Evolutionary conservation across 768 basidiomycete species (phyloP).

Genomic region (Mycena leptocephala): DNA sequence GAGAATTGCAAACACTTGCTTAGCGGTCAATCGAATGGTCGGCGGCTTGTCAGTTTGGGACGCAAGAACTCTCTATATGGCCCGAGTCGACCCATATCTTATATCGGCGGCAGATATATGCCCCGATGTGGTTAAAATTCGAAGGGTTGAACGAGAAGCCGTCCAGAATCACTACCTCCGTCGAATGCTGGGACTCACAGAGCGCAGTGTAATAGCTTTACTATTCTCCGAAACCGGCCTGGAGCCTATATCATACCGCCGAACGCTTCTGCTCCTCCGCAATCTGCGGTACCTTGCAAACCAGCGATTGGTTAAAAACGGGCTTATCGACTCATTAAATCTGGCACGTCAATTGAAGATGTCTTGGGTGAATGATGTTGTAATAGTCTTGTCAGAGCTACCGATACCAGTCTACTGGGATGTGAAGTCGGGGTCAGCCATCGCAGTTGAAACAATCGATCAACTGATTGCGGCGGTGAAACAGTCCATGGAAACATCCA

Average conservation of each 20-base stretch:
- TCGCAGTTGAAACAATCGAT: neutral
- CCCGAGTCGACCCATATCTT: no score
- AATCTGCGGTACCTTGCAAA: no score
- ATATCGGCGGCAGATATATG: neutral
- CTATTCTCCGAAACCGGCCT: no score
- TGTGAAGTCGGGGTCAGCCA: neutral
- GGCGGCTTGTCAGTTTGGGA: no score
- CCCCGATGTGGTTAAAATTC: neutral
- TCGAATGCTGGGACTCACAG: neutral
- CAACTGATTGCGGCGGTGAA: neutral
- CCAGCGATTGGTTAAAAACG: no score
- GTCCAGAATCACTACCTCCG: conserved; percentile 1
- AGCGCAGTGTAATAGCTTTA: neutral
- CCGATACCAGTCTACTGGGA: conserved; percentile 12
- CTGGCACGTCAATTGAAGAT: neutral
- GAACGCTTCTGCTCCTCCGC: no score
- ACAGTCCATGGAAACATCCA: neutral
- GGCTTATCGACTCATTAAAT: neutral
- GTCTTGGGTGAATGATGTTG: conserved; percentile 2
- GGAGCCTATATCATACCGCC: no score
- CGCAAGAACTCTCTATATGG: no score
- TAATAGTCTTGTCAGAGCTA: neutral
- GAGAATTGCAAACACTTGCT: no score
- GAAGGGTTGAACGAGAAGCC: neutral
- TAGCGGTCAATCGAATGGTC: no score